Evolutionary conservation across 2,329 filamentous ascomycete genomes (phyloP).

Genomic region (Myriosclerotinia scirpicola): DNA sequence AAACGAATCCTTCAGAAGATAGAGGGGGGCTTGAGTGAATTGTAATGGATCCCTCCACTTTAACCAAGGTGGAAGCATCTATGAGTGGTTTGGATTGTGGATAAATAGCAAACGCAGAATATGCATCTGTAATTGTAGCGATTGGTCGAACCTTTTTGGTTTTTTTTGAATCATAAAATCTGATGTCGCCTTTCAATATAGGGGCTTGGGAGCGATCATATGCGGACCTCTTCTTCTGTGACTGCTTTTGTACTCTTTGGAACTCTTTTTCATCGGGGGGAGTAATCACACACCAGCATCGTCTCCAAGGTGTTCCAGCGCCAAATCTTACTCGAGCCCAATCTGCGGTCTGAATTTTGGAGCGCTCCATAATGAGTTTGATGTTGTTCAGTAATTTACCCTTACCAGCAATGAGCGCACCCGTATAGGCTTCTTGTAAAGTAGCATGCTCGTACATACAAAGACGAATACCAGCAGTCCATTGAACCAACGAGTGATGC

Average conservation of each 20-base stretch:
- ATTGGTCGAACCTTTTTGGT: constrained; percentile 90
- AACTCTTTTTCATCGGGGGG: constrained; percentile 94
- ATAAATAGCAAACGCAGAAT: constrained; percentile 92
- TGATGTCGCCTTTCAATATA: constrained; percentile 81
- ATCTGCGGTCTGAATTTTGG: constrained; percentile 75
- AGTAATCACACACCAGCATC: constrained; percentile 93
- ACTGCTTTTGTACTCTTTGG: constrained; percentile 76
- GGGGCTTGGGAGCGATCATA: constrained; percentile 73
- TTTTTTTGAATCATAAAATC: constrained; percentile 88
- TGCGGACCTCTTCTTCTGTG: constrained; percentile 77
- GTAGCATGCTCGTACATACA: constrained; percentile 93
- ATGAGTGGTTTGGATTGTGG: constrained; percentile 92
- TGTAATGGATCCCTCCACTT: constrained; percentile 87
- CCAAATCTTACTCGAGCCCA: constrained; percentile 96
- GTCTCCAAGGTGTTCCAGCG: constrained; percentile 90
- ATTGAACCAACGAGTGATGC: constrained; percentile 87
- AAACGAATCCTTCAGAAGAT: constrained; percentile 88
- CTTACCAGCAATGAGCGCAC: constrained; percentile 91
- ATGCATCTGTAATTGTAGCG: constrained; percentile 86
- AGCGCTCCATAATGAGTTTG: constrained; percentile 79
- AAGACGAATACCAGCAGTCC: constrained; percentile 91
- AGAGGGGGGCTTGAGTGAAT: constrained; percentile 79
- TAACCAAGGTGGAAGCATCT: constrained; percentile 89
- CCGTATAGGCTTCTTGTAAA: constrained; percentile 94
- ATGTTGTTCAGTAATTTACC: constrained; percentile 89